Percentiles rank a stretch among this genome's conserved stretches.
phyloP scores from a whole-genome alignment of 176 grass and related monocot genomes.

The Aegilops tauschii region DNA sequence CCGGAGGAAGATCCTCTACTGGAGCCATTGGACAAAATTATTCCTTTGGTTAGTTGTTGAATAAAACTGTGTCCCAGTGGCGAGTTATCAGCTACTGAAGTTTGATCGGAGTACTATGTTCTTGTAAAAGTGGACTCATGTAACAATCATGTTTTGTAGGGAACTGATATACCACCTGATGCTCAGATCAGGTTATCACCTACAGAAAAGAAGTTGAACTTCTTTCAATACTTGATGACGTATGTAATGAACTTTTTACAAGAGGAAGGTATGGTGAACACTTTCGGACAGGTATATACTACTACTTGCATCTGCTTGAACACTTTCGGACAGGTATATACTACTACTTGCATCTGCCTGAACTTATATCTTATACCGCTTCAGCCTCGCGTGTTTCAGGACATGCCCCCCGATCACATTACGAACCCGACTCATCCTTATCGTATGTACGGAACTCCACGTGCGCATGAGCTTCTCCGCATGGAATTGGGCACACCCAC shows the following conservation, averaged over 20 bases:
- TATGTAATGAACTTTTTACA: slow-evolving; percentile 76
- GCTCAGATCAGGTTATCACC: slow-evolving; percentile 22
- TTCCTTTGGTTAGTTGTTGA: slow-evolving; percentile 52
- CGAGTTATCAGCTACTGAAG: background rate
- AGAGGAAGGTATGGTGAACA: slow-evolving; percentile 62
- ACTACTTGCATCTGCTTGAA: no score
- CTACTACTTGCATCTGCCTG: no score
- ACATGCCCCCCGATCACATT: background rate
- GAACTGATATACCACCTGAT: slow-evolving; percentile 31
- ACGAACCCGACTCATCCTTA: background rate
- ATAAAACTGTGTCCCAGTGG: background rate
- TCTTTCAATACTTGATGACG: slow-evolving; percentile 65
- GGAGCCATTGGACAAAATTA: slow-evolving; percentile 76
- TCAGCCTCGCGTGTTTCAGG: no score
- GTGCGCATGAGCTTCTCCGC: background rate
- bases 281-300: no score
- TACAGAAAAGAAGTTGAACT: slow-evolving; percentile 57
- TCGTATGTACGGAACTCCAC: background rate
- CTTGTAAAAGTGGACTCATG: no score
- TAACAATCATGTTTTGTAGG: slow-evolving; percentile 27
- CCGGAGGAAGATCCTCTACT: slow-evolving; percentile 79
- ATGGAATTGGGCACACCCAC: background rate
- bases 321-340: no score
- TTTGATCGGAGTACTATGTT: no score
- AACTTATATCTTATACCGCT: no score